These are phyloP conservation scores for Coemansia sp. DNA, from an alignment of 192 early-diverging fungal genomes.

Conservation along the genomic window DNA sequence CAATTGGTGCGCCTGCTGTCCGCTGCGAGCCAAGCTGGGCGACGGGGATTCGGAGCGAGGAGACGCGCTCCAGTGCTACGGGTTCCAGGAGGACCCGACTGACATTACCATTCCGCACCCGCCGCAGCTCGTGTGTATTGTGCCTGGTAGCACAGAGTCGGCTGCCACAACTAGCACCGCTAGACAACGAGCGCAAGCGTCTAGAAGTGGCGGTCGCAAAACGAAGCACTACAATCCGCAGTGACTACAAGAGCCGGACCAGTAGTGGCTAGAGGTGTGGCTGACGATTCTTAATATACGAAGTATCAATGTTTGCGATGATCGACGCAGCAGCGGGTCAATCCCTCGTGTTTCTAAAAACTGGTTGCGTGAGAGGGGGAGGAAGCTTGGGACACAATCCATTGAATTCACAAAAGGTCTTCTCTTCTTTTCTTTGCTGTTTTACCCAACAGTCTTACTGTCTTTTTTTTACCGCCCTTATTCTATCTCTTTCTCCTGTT, in stretches of 20 bases:
- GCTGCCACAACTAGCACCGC: background rate
- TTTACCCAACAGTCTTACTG: background rate
- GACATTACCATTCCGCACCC: conserved; percentile 52
- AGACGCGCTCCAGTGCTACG: conserved; percentile 32
- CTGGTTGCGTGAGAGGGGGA: background rate
- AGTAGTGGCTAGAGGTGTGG: background rate
- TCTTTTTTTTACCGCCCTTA: background rate
- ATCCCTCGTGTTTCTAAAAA: background rate
- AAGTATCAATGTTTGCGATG: background rate
- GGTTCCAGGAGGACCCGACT: conserved; percentile 36
- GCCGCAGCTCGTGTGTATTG: conserved; percentile 24
- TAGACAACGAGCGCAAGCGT: background rate
- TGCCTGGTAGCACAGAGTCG: conserved; percentile 12
- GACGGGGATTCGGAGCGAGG: background rate
- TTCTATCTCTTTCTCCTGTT: background rate
- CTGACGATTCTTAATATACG: background rate
- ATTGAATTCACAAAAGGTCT: background rate
- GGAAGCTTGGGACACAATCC: background rate
- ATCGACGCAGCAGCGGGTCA: background rate
- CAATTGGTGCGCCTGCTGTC: conserved; percentile 51
- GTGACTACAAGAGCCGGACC: background rate
- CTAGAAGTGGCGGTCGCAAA: background rate
- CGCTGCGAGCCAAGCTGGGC: conserved; percentile 24
- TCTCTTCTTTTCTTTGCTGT: background rate
- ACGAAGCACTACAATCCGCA: background rate